phyloP scores from a whole-genome alignment of 2,329 filamentous ascomycete genomes.

The Epichloe festucae region DNA sequence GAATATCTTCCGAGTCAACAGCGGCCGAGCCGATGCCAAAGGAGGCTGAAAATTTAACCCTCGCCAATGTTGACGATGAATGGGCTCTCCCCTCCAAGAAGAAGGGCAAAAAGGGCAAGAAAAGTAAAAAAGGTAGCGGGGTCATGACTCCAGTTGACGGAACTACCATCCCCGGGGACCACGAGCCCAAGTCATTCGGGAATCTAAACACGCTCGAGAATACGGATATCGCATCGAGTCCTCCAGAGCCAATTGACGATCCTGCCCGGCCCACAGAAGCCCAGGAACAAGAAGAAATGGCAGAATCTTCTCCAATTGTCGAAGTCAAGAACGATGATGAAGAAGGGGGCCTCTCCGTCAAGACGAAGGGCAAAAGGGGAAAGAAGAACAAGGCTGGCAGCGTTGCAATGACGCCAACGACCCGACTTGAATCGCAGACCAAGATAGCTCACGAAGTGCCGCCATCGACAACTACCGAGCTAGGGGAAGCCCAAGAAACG shows the following conservation, averaged over 20 bases:
- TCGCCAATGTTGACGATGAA: background rate
- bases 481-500: background rate
- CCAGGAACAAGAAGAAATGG: background rate
- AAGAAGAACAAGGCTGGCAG: conserved; percentile 15
- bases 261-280: background rate
- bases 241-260: background rate
- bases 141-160: background rate
- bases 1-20: background rate
- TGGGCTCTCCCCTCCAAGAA: conserved; percentile 3
- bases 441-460: background rate
- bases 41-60: background rate
- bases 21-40: background rate
- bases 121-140: background rate
- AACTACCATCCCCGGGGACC: background rate
- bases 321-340: conserved; percentile 8
- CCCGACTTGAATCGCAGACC: background rate
- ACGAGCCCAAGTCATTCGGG: background rate
- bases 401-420: conserved; percentile 2
- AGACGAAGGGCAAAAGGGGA: conserved; percentile 31
- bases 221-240: background rate
- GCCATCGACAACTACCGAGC: background rate
- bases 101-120: conserved; percentile 4
- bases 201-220: background rate
- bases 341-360: conserved; percentile 21
- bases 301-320: background rate